Conservation (phyloP, 2,329 filamentous ascomycete species). For the Talaromyces islandicus region DNA sequence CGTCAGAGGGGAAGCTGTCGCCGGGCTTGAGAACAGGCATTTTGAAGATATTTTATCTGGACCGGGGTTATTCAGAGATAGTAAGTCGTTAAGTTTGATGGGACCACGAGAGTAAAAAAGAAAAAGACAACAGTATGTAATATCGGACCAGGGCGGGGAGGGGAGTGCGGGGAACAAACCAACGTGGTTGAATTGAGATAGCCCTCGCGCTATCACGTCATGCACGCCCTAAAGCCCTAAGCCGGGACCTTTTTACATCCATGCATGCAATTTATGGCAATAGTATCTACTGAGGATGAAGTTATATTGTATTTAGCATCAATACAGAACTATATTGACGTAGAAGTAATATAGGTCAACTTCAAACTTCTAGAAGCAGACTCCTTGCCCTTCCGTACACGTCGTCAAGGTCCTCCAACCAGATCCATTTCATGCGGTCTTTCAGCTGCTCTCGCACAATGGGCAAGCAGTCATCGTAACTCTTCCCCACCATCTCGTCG, state of each 20-base stretch:
- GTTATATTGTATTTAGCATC: neutral
- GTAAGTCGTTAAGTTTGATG: neutral
- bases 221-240: neutral
- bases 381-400: constrained; percentile 13
- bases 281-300: no score
- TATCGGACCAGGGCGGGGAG: neutral
- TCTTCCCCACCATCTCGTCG: constrained; percentile 25
- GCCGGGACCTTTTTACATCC: neutral
- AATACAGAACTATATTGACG: neutral
- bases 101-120: neutral
- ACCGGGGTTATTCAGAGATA: neutral
- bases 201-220: neutral
- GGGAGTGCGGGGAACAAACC: neutral
- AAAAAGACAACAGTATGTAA: no score
- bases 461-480: constrained; percentile 31
- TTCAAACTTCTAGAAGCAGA: neutral
- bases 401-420: constrained; percentile 26
- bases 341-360: neutral
- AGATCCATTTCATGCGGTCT: constrained; percentile 27
- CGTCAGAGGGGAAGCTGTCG: constrained; percentile 73
- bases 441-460: constrained; percentile 23
- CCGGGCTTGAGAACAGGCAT: constrained; percentile 71
- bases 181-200: neutral
- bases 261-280: neutral
- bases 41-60: constrained; percentile 17